Base-by-base conservation (phyloP, 306 rosid genomes). In the Prunus fruticosa region DNA sequence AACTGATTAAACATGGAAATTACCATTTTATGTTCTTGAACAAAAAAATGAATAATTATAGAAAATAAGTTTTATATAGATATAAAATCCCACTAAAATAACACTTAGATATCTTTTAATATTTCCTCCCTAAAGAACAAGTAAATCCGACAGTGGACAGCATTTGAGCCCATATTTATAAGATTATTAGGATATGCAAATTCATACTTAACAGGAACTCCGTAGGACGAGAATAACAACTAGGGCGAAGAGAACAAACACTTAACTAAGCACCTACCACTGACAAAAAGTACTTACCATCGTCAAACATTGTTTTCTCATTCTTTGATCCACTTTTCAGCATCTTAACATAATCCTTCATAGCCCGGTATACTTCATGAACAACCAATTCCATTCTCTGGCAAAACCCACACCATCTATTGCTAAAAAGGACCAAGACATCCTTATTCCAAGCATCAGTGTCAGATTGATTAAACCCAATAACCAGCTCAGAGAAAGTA, bases 331-430 rank as follows among this genome's bases (percentile, higher is more conserved):
- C 92, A 78, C 73, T 86, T 74, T 77, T 79, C 79, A 81, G 72
- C 47, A 67, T 70, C 67, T 85, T 88, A 71, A 73, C 60, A 76
- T 82, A 87, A 61, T 87, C 84, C 84, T 87, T 93, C 76, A 88
- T 81, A 79, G 91, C 88, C 64, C 89, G 91, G 80, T 89, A 87
- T 64, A 89, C 90, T 87, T 95, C 98, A 25, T 89, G 86, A 62
- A 95, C 89, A 86, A 89, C 85, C 78, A 92, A 69, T 76, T 92
- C 98, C 91, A 88, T 95, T 84, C 97, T 88, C 78, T 90, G 96
- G 84, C 97, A 92, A 85, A 87, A 90, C 52, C 92, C 96, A 79
- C 98, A 95, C 97, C 98, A 95, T 78, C 83, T 92, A 79, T 95
- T 87, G 92, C 96, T 90, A 83, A 95, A 92, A 77, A 95, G 83